Evolutionary conservation across 1,139 yeast genomes (phyloP).

Genomic region (Pneumocystis murina): DNA sequence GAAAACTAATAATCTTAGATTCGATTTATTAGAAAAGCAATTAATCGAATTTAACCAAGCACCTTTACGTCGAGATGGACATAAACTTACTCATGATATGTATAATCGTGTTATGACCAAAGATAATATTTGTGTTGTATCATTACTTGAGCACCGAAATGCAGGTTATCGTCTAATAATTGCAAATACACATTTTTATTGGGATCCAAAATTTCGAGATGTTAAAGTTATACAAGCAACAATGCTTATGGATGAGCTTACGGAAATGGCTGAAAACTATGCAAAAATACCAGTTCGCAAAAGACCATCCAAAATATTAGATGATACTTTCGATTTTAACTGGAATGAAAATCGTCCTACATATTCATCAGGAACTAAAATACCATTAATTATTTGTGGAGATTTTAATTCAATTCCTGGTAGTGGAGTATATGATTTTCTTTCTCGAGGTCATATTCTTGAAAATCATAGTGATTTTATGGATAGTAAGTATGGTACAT

Average conservation of each 20-base stretch:
- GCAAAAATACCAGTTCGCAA: conserved; percentile 20
- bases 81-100: conserved; percentile 84
- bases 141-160: conserved; percentile 58
- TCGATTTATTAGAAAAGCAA: conserved; percentile 55
- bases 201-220: conserved; percentile 96
- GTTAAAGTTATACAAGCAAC: conserved; percentile 95
- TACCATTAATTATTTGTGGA: conserved; percentile 77
- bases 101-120: conserved; percentile 93
- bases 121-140: conserved; percentile 76
- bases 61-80: conserved; percentile 56
- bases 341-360: conserved; percentile 18
- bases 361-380: conserved; percentile 42
- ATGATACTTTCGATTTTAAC: conserved; percentile 20
- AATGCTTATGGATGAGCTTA: conserved; percentile 74
- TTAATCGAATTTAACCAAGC: conserved; percentile 75
- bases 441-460: conserved; percentile 58
- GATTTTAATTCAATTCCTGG: conserved; percentile 82
- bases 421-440: conserved; percentile 83
- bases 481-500: conserved; percentile 80
- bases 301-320: conserved; percentile 2
- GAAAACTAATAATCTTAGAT: conserved; percentile 18
- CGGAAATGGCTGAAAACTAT: conserved; percentile 37
- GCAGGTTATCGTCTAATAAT: conserved; percentile 61
- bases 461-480: conserved; percentile 64
- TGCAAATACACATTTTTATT: conserved; percentile 88